Conservation (phyloP, 2,329 filamentous ascomycete genomes). For the Exserohilum turcica region DNA sequence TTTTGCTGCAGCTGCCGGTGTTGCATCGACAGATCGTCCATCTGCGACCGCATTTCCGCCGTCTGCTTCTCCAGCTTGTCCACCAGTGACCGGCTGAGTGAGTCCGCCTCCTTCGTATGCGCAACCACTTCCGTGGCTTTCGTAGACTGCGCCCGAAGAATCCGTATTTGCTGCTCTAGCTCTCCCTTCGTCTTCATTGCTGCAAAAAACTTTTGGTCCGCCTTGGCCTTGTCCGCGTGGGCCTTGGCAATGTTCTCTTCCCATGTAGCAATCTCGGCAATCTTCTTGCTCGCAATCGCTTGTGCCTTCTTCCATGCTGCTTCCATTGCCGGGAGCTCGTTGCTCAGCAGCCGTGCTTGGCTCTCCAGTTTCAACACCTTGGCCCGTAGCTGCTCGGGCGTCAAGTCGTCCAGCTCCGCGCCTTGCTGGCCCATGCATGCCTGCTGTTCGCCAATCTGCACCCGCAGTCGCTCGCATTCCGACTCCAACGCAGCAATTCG, state of each 20-base stretch:
- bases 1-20: constrained; percentile 76
- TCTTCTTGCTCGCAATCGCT: constrained; percentile 81
- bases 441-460: constrained; percentile 58
- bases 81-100: constrained; percentile 73
- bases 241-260: constrained; percentile 79
- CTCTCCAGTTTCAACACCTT: constrained; percentile 77
- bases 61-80: constrained; percentile 91
- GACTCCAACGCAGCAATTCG: constrained; percentile 82
- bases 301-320: constrained; percentile 89
- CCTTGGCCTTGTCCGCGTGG: constrained; percentile 89
- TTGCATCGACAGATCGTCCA: constrained; percentile 72
- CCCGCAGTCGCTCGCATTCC: constrained; percentile 73
- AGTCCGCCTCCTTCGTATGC: constrained; percentile 88
- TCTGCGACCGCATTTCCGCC: constrained; percentile 77
- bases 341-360: constrained; percentile 82
- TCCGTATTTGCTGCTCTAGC: constrained; percentile 77
- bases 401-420: constrained; percentile 62
- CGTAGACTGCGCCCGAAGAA: constrained; percentile 78
- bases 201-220: constrained; percentile 96
- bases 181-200: constrained; percentile 93
- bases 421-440: constrained; percentile 26
- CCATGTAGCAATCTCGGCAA: constrained; percentile 73
- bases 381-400: constrained; percentile 71
- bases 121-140: constrained; percentile 94
- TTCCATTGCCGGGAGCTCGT: constrained; percentile 87